Evolutionary conservation across 495 filamentous ascomycete genomes (phyloP), one percentile per base, ranked within the genome.

Genomic region (Baudoinia panamericana): DNA sequence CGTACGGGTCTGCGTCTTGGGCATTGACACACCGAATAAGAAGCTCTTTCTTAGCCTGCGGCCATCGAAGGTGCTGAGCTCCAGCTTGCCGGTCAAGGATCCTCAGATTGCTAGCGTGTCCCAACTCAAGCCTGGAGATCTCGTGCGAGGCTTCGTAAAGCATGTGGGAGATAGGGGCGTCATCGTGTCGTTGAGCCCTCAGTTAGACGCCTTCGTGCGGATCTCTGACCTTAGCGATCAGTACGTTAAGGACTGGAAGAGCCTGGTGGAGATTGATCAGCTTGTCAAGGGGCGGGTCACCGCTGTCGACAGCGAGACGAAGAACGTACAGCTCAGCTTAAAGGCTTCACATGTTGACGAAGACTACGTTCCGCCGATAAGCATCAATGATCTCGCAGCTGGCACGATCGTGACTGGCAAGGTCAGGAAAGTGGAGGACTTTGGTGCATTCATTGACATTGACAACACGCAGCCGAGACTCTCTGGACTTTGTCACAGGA

Each of bases 231-330:
- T 96, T 13, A 93, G 87, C 0, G 88, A 97, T 56, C 71, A 71
- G 3, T 96, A 73, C 56, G 65, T 96, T 51, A 96, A 95, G 60
- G 84, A 95, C 33, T 97, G 90, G 90, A 93, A 93, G 63, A 70
- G 79, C n/a, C 61, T 72, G 12, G 94, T 84, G 63, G 72, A 88
- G 46, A 61, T 81, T 24, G 83, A 84, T 53, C 84, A 95, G 58
- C 67, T 97, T 13, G 82, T 97, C 20, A 86, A 79, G 59, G 90
- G 84, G 34, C 82, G 83, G 32, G 66, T 97, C 52, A 75, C 80
- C 18, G 57, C 71, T 3, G 70, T 83, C 4, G 75, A 92, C 45
- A 41, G 62, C 9, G 62, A 61, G 39, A 57, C 75, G n/a, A 71
- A 75, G 41, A 81, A 81, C 51, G 52, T 93, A 29, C 82, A 90